phyloP scores from a whole-genome alignment of 1,284 basidiomycete genomes.

The Austropuccinia psidii region DNA sequence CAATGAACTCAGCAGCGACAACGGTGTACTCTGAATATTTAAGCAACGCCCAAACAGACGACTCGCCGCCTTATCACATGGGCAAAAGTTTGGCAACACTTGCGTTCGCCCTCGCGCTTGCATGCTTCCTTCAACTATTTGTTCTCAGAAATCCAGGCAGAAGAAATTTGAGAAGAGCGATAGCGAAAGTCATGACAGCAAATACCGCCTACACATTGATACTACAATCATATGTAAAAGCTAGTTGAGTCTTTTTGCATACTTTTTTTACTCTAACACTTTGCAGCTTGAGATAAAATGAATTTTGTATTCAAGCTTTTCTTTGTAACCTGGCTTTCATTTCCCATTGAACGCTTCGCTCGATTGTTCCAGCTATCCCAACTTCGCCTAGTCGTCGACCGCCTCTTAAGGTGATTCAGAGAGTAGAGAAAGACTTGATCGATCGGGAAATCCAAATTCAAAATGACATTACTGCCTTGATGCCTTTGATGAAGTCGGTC shows the following conservation, averaged over 20 bases:
- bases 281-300: not conserved
- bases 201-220: slow-evolving; percentile 45
- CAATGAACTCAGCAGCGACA: slow-evolving; percentile 45
- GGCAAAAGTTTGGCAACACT: slow-evolving; percentile 44
- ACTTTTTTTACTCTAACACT: slow-evolving; percentile 36
- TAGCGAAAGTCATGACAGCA: slow-evolving; percentile 43
- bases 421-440: slow-evolving; percentile 46
- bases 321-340: not conserved
- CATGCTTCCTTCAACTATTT: slow-evolving; percentile 45
- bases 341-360: not conserved
- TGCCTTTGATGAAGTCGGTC: slow-evolving; percentile 47
- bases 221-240: slow-evolving; percentile 44
- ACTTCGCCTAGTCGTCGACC: slow-evolving; percentile 37
- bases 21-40: slow-evolving; percentile 44
- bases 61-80: slow-evolving; percentile 44
- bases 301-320: not conserved
- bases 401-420: slow-evolving; percentile 41
- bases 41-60: slow-evolving; percentile 43
- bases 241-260: slow-evolving; percentile 39
- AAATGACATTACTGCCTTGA: slow-evolving; percentile 45
- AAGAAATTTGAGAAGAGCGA: slow-evolving; percentile 44
- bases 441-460: slow-evolving; percentile 47
- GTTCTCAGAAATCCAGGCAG: slow-evolving; percentile 48
- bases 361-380: not conserved
- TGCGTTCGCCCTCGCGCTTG: slow-evolving; percentile 47